Evolutionary conservation across 768 basidiomycete genomes (phyloP), one percentile per base, ranked within the genome.

Genomic region (Lentinula edodes): DNA sequence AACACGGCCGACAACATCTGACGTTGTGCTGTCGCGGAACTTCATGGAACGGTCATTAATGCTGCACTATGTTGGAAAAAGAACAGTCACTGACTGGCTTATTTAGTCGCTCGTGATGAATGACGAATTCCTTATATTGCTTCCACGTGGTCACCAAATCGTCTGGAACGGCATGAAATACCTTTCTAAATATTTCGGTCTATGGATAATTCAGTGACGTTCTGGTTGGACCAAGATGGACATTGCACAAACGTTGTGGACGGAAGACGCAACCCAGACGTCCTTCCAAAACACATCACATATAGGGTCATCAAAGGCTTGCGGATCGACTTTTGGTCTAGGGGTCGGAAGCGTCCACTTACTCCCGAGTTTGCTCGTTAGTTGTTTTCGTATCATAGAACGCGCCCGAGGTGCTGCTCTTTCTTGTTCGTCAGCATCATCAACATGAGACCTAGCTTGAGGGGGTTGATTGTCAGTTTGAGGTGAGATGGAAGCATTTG

Each of bases 111-210:
- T 93, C 92, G 51, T 93, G 89, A 68, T 89, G 81, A 5, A 79
- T 72, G 51, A 89, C 75, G 67, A 91, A 98, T 64, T 95, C 91
- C 70, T 88, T 95, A 67, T 84, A 98, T 69, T 93, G 90, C 68
- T 95, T 95, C 96, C 96, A 99, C 0, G 95, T 96, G 1, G 88
- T 89, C 62, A 98, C 84, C 23, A 87, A 78, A 71, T 99, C 95
- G 71, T 98, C 96, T 5, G 97, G 96, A 58, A 95, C 78, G 39
- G 90, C 89, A 67, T 93, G 89, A 78, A 99, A 99, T 3, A 98
- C 94, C 70, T 91, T 95, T 60, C 95, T 88, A 75, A 85, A 98
- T 65, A 98, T 93, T 71, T 96, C 92, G 63, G 96, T 99, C 94
- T 95, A 62, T 42, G 58, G 56, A 36, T 52, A 63, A 53, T 60